phyloP scores from a whole-genome alignment of 2,329 filamentous ascomycete genomes.

The Penicillium corylophilum region DNA sequence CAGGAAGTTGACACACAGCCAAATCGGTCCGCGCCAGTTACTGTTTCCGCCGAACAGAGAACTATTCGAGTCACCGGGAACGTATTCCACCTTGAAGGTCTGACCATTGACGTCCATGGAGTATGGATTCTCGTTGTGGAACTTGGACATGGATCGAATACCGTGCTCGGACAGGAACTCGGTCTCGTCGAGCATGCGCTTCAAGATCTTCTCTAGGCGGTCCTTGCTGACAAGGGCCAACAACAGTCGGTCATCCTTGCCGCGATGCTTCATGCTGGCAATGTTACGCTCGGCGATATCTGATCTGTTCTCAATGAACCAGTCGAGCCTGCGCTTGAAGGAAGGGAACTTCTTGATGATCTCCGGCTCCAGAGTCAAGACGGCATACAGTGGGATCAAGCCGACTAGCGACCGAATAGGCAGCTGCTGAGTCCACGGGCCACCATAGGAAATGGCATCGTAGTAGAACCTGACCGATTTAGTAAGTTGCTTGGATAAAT shows the following conservation, averaged over 20 bases:
- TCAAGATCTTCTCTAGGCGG: slow-evolving; percentile 82
- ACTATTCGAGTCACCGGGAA: slow-evolving; percentile 94
- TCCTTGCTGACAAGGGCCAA: slow-evolving; percentile 91
- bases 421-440: slow-evolving; percentile 88
- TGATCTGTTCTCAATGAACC: slow-evolving; percentile 86
- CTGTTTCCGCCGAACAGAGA: slow-evolving; percentile 95
- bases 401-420: slow-evolving; percentile 90
- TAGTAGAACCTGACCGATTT: slow-evolving; percentile 74
- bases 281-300: slow-evolving; percentile 92
- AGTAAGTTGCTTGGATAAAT: slow-evolving; percentile 4
- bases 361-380: slow-evolving; percentile 88
- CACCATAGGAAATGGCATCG: slow-evolving; percentile 94
- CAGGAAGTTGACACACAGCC: slow-evolving; percentile 94
- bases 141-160: slow-evolving; percentile 88
- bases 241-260: slow-evolving; percentile 84
- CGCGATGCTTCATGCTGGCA: slow-evolving; percentile 84
- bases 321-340: slow-evolving; percentile 90
- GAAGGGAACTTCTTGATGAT: slow-evolving; percentile 86
- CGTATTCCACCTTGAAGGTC: slow-evolving; percentile 80
- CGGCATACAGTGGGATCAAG: slow-evolving; percentile 89
- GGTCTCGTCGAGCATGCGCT: slow-evolving; percentile 88
- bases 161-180: slow-evolving; percentile 91
- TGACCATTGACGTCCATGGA: slow-evolving; percentile 96
- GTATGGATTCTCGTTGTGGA: slow-evolving; percentile 84
- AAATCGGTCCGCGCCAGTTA: slow-evolving; percentile 95